A percentile compares a stretch with the other conserved stretches of the same genome.
Evolutionary conservation across 2,329 filamentous ascomycete species (phyloP).

Genomic region (Fusarium euwallaceae): DNA sequence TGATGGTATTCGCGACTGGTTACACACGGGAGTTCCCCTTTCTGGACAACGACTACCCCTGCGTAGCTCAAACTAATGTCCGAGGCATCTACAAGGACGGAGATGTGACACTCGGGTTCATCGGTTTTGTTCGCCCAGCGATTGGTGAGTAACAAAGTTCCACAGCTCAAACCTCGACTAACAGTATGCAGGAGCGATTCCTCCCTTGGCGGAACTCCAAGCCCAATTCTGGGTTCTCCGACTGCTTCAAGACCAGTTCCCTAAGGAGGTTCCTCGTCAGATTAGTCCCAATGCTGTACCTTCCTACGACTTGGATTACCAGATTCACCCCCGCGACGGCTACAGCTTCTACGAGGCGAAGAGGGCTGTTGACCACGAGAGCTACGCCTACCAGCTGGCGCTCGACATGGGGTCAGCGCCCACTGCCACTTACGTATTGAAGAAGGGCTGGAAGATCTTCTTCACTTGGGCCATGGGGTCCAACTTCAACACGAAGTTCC

Average conservation of each 20-base stretch:
- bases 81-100: conserved; percentile 64
- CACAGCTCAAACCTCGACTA: neutral
- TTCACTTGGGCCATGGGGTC: conserved; percentile 63
- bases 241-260: conserved; percentile 51
- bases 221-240: conserved; percentile 61
- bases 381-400: conserved; percentile 64
- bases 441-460: conserved; percentile 54
- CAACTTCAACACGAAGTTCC: conserved; percentile 65
- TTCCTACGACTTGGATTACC: conserved; percentile 57
- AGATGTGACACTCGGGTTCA: conserved; percentile 56
- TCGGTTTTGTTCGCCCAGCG: conserved; percentile 62
- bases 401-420: conserved; percentile 61
- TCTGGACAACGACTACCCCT: conserved; percentile 55
- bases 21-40: conserved; percentile 59
- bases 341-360: conserved; percentile 53
- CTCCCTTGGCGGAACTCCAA: conserved; percentile 63
- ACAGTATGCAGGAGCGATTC: conserved; percentile 56
- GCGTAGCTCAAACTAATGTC: conserved; percentile 62
- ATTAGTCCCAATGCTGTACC: conserved; percentile 44
- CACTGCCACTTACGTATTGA: conserved; percentile 51
- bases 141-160: conserved; percentile 48
- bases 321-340: conserved; percentile 51
- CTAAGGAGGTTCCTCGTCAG: conserved; percentile 27
- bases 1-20: conserved; percentile 62
- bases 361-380: conserved; percentile 63